phyloP scores from a whole-genome alignment of 768 basidiomycete species.

The Daedaleopsis sinensis region DNA sequence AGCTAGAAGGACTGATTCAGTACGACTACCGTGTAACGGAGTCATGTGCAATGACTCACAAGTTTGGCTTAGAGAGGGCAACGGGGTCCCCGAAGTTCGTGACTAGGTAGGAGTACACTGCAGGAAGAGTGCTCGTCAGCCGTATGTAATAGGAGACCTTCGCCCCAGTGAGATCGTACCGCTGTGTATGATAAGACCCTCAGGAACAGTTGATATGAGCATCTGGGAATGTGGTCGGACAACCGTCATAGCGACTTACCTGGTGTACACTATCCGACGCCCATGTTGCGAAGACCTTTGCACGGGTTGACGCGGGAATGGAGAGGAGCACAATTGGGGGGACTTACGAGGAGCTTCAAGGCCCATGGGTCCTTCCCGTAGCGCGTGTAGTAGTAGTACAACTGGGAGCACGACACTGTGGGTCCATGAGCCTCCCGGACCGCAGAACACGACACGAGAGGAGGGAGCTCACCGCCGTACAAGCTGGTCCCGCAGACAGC shows the following conservation, averaged over 20 bases:
- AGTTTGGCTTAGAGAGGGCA: conserved; percentile 44
- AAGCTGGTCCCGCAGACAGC: too few species aligned
- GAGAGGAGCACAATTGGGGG: conserved; percentile 13
- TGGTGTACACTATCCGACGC: conserved; percentile 28
- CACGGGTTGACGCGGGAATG: background rate
- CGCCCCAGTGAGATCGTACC: conserved; percentile 15
- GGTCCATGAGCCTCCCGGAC: background rate
- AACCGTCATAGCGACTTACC: background rate
- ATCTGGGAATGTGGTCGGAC: background rate
- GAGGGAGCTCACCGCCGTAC: conserved; percentile 49
- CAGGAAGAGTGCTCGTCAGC: background rate
- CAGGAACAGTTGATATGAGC: conserved; percentile 1
- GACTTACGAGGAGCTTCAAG: conserved; percentile 48
- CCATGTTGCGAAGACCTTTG: conserved; percentile 22
- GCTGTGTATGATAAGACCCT: conserved; percentile 27
- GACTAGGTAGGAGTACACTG: conserved; percentile 58
- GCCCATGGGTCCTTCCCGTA: conserved; percentile 52
- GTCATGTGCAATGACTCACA: too few species aligned
- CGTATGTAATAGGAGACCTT: background rate
- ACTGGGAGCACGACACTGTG: conserved; percentile 57
- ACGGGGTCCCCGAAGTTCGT: conserved; percentile 51
- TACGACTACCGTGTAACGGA: too few species aligned
- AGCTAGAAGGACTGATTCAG: conserved; percentile 40
- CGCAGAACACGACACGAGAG: too few species aligned
- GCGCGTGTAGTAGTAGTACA: conserved; percentile 56